Conservation (phyloP, 495 filamentous ascomycete species). For the Penicillium mononematosum region DNA sequence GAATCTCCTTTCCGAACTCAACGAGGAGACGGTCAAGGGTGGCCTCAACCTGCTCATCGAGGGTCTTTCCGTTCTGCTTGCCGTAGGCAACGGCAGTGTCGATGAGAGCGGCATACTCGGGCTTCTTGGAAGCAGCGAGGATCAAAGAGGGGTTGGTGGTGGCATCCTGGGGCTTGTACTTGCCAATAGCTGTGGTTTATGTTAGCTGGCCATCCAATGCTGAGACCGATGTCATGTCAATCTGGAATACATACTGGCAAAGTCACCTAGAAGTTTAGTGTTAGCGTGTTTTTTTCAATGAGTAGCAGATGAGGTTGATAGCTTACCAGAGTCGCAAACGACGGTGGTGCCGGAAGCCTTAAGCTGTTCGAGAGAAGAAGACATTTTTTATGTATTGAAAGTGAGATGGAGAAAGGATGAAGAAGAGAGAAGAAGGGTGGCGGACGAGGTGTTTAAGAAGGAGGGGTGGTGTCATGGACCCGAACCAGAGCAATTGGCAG, state of each 20-base stretch:
- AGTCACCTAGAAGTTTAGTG: constrained; percentile 58
- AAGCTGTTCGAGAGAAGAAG: constrained; percentile 89
- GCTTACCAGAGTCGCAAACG: constrained; percentile 93
- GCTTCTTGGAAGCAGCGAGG: constrained; percentile 95
- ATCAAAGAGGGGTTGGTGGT: constrained; percentile 99
- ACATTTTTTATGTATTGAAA: constrained; percentile 58
- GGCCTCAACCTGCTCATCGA: constrained; percentile 77
- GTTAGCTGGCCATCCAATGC: constrained; percentile 14
- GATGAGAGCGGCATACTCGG: constrained; percentile 91
- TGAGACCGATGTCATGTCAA: not conserved
- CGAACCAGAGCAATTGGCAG: constrained; percentile 14
- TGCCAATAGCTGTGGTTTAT: constrained; percentile 77
- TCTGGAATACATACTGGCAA: constrained; percentile 61
- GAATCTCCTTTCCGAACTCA: constrained; percentile 96
- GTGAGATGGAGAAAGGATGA: constrained; percentile 14
- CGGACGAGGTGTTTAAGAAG: constrained; percentile 28
- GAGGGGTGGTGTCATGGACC: constrained; percentile 26
- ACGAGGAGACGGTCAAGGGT: constrained; percentile 92
- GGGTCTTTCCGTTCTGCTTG: constrained; percentile 63
- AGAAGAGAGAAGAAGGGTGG: constrained; percentile 30
- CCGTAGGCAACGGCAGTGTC: constrained; percentile 83
- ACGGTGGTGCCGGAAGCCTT: constrained; percentile 95
- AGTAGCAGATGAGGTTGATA: not conserved
- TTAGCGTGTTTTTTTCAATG: constrained; percentile 23
- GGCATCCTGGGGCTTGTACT: constrained; percentile 99